Base-by-base conservation (phyloP, 2,329 filamentous ascomycete genomes). In the Pseudogymnoascus sp. region DNA sequence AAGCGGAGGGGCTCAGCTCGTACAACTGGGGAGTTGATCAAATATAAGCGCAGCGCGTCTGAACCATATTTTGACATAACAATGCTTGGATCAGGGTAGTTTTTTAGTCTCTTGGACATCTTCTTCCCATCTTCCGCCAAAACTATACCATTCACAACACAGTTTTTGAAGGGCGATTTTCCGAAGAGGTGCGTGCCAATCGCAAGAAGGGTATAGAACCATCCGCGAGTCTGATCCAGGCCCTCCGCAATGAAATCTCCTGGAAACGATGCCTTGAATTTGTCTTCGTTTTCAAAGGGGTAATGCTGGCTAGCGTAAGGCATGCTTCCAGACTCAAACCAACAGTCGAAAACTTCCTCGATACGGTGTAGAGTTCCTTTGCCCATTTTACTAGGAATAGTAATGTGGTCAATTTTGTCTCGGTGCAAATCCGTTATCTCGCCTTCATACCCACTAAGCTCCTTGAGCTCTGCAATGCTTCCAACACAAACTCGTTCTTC, bases 261-360 rank as follows among this genome's bases (percentile, higher is more conserved):
- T 0, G 92, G 92, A 78, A 95, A 96, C 2, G 84, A 86, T 66
- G 86, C 83, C 68, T 92, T 82, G 66, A 96, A 93, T 64, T 87
- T 83, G 8, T 92, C 90, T 68, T 87, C 84, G 71, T 94, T 94
- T 76, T 93, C 89, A 71, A 97, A 97, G 5, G 92, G 92, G 72
- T 95, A 97, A 74, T 97, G 92, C 65, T 89, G 85, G 67, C 88
- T 92, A 42, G 91, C 90, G 72, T 96, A 97, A 2, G 92, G 92
- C 92, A 97, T 97, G 72, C 89, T 92, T 64, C 92, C 92, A 44
- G 92, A 96, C 75, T 97, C 92, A 66, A 96, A 96, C 92, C 92
- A 97, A 73, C 92, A 97, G 76, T 97, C 92, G 69, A 97, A 96
- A 4, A 97, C 91, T 73, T 96, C 92, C 60, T 91, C 87, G 8